Evolutionary conservation across 192 early-diverging fungal species (phyloP), one percentile per base, ranked within the genome.

Genomic region (Umbelopsis vinacea): DNA sequence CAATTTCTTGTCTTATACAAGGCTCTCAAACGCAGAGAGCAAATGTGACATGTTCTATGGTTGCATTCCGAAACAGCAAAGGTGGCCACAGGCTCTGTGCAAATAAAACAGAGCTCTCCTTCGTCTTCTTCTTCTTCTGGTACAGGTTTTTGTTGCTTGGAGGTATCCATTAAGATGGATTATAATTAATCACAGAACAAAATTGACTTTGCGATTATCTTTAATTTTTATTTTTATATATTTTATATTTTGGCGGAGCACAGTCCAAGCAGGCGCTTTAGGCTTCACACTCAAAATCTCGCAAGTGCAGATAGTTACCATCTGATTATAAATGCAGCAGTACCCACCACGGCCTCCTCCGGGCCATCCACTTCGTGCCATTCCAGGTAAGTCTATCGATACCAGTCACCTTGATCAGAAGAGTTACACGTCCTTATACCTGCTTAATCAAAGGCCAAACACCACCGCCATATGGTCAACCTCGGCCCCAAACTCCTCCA

Each of bases 41-140:
- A 99, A 19, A 93, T 78, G 71, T 97, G 95, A 80, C 97, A 99
- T 1, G 93, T 92, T n/a, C 89, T 85, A 78, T 98, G 97, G 72
- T 98, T 93, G 78, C 97, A 98, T 60, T 88, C 86, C 2, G 93
- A 91, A 38, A 98, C 81, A 8, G 95, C 93, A 77, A 91, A 94
- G 60, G 87, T 93, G 23, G 79, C 79, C 23, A 98, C 88, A 0
- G 88, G 84, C 23, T 95, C 91, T 0, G 97, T 90, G 75, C 97
- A 98, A 76, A 98, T 98, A 76, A 93, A 90, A 81, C 97, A 98
- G 5, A 82, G 71, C 12, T 83, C 76, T 14, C 55, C 67, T 24
- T 81, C 75, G 14, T 81, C 78, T 14, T 71, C 67, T 40, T 86
- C 83, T 0, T 77, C 79, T 52, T 74, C 81, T 10, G 48, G 48